A percentile compares a stretch with the other conserved stretches of the same genome.
Conservation (phyloP, 2,329 filamentous ascomycete genomes). For the Arthroderma sp. region DNA sequence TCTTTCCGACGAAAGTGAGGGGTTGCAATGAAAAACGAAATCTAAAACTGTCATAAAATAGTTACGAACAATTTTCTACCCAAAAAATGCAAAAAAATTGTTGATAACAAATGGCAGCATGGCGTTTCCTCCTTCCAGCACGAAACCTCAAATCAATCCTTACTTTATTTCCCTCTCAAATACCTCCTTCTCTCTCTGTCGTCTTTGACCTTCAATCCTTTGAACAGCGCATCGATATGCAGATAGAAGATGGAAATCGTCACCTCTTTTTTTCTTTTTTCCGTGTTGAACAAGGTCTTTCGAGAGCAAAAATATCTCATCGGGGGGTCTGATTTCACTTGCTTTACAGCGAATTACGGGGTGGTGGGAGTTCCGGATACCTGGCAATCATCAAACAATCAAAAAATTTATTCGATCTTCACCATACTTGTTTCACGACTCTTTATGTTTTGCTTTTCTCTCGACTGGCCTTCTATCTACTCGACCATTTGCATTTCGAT, state of each 20-base stretch:
- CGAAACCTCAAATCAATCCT: neutral
- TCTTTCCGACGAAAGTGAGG: constrained; percentile 99
- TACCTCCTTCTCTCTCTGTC: constrained; percentile 1
- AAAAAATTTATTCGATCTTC: too few species aligned
- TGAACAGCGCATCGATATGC: constrained; percentile 9
- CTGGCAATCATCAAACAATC: constrained; percentile 45
- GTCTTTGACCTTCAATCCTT: neutral
- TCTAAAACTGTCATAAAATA: constrained; percentile 4
- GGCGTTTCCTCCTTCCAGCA: constrained; percentile 14
- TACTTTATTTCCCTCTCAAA: constrained; percentile 14
- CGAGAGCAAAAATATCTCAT: too few species aligned
- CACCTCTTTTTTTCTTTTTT: constrained; percentile 16
- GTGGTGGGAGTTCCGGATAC: constrained; percentile 64
- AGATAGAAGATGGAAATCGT: constrained; percentile 39
- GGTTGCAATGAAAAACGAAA: constrained; percentile 4
- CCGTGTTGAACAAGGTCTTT: constrained; percentile 21
- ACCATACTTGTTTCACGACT: too few species aligned
- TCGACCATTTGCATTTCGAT: too few species aligned
- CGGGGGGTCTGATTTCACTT: constrained; percentile 8
- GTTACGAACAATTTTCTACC: constrained; percentile 2
- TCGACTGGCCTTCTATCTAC: too few species aligned
- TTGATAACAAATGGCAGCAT: constrained; percentile 21
- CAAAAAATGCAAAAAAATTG: constrained; percentile 5
- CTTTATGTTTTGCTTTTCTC: too few species aligned
- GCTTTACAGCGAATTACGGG: constrained; percentile 37